Percentiles rank a stretch among this genome's conserved stretches.
Conservation (phyloP, 805 yeast species). For the Jamesozyma rosinii region DNA sequence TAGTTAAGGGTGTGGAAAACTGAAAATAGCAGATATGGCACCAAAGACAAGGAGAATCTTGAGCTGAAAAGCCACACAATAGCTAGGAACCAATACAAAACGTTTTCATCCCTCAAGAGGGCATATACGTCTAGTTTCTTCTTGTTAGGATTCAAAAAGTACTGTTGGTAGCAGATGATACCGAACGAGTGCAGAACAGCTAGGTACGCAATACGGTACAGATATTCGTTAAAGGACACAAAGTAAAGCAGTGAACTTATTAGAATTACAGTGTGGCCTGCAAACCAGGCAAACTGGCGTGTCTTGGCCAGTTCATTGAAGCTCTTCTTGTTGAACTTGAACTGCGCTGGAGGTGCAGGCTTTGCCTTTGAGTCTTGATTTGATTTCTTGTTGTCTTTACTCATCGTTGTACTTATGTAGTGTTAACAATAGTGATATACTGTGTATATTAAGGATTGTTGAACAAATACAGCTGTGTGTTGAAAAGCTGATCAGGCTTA, state of each 20-base stretch:
- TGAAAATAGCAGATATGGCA: slow-evolving; percentile 72
- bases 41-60: slow-evolving; percentile 48
- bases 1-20: slow-evolving; percentile 75
- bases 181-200: slow-evolving; percentile 69
- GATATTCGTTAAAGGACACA: slow-evolving; percentile 31
- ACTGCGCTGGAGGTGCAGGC: background rate
- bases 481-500: too few relatives aligned
- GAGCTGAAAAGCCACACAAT: slow-evolving; percentile 50
- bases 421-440: too few relatives aligned
- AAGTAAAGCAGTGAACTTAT: slow-evolving; percentile 28
- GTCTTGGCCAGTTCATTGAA: slow-evolving; percentile 31
- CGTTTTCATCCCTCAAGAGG: slow-evolving; percentile 52
- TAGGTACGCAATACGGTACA: slow-evolving; percentile 52
- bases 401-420: too few relatives aligned
- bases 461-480: too few relatives aligned
- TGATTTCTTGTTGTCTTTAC: background rate
- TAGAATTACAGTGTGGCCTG: slow-evolving; percentile 46
- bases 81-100: slow-evolving; percentile 58
- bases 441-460: too few relatives aligned
- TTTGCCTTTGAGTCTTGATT: background rate
- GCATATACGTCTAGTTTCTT: slow-evolving; percentile 1
- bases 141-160: slow-evolving; percentile 8
- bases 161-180: slow-evolving; percentile 59
- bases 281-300: slow-evolving; percentile 71
- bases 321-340: slow-evolving; percentile 2